Evolutionary conservation across 176 grass and related monocot species (phyloP).

Genomic region (Carex littledalei): DNA sequence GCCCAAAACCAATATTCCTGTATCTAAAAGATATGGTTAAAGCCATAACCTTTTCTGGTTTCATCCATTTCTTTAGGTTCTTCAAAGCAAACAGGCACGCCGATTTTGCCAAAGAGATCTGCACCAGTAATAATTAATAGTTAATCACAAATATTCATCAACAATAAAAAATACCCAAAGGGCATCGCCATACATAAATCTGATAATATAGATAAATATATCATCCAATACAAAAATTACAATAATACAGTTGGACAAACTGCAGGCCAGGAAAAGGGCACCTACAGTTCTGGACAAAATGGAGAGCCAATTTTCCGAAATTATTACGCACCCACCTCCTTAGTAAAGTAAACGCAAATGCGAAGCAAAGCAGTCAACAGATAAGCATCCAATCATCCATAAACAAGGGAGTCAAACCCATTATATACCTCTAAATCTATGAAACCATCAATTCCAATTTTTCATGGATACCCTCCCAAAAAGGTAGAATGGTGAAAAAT

Average conservation of each 20-base stretch:
- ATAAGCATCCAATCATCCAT: neutral
- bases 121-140: conserved; percentile 16
- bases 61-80: conserved; percentile 75
- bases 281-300: neutral
- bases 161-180: neutral
- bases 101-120: conserved; percentile 59
- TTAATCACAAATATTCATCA: conserved; percentile 5
- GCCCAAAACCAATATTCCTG: neutral
- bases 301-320: neutral
- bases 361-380: conserved; percentile 4
- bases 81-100: conserved; percentile 62
- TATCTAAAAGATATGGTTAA: neutral
- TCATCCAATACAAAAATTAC: neutral
- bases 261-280: neutral
- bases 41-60: conserved; percentile 68
- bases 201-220: neutral
- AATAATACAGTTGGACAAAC: neutral
- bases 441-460: neutral
- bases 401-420: neutral
- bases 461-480: neutral
- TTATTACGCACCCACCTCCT: too few relatives aligned
- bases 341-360: neutral
- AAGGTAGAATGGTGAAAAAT: neutral
- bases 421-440: neutral
- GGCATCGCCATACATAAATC: neutral